These are phyloP conservation scores for Mucor circinelloides DNA, from an alignment of 371 early-diverging fungal species.

Conservation along the genomic window DNA sequence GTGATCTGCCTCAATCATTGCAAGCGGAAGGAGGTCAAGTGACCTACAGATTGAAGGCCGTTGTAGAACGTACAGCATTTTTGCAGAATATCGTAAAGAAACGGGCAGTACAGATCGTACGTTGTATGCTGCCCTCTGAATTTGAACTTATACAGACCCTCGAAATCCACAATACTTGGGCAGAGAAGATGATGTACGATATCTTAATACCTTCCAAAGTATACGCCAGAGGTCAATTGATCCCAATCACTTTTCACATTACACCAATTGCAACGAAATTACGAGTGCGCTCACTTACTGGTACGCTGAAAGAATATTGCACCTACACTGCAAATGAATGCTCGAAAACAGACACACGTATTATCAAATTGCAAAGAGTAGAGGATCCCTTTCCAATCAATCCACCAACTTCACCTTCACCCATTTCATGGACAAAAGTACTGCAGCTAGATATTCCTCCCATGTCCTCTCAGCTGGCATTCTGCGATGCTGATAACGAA, in stretches of 20 bases:
- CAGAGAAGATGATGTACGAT: slow-evolving; percentile 46
- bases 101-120: slow-evolving; percentile 26
- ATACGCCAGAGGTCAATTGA: slow-evolving; percentile 36
- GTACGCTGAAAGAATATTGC: slow-evolving; percentile 45
- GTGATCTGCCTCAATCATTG: slow-evolving; percentile 49
- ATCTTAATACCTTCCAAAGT: slow-evolving; percentile 44
- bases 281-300: slow-evolving; percentile 32
- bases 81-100: slow-evolving; percentile 40
- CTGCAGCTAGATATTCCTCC: slow-evolving; percentile 34
- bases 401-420: not conserved
- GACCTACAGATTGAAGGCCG: slow-evolving; percentile 39
- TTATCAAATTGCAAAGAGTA: slow-evolving; percentile 17
- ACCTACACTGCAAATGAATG: slow-evolving; percentile 37
- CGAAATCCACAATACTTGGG: slow-evolving; percentile 49
- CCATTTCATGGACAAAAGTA: slow-evolving; percentile 22
- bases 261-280: slow-evolving; percentile 35
- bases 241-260: slow-evolving; percentile 43
- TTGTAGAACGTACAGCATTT: slow-evolving; percentile 44
- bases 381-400: slow-evolving; percentile 29
- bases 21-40: slow-evolving; percentile 46
- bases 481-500: slow-evolving; percentile 46
- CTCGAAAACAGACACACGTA: slow-evolving; percentile 44
- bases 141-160: slow-evolving; percentile 35
- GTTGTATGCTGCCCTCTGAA: slow-evolving; percentile 42
- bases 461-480: slow-evolving; percentile 31